phyloP scores from a whole-genome alignment of 805 yeast species.

The Saccharomycopsis oosterbeekiorum region DNA sequence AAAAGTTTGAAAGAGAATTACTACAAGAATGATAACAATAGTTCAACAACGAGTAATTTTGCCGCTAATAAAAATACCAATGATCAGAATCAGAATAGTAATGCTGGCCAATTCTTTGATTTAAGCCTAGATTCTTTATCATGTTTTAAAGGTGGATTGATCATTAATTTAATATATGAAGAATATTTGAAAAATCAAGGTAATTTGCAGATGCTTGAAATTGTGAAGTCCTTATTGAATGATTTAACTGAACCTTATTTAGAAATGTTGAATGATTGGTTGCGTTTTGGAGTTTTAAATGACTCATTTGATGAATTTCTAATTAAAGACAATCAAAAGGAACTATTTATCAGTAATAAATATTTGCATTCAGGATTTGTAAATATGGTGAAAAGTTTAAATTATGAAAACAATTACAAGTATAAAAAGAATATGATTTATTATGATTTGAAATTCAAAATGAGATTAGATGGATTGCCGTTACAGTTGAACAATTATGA shows the following conservation, averaged over 20 bases:
- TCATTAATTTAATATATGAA: constrained; percentile 51
- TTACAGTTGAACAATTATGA: constrained; percentile 46
- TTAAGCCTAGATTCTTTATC: constrained; percentile 27
- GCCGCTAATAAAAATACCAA: not conserved
- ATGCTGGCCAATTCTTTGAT: not conserved
- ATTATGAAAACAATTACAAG: constrained; percentile 2
- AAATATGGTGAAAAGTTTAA: not conserved
- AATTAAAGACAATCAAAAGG: constrained; percentile 35
- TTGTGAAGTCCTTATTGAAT: constrained; percentile 44
- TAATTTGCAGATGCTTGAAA: constrained; percentile 43
- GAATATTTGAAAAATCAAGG: constrained; percentile 54
- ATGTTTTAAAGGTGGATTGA: constrained; percentile 69
- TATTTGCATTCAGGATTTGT: not conserved
- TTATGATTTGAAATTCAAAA: constrained; percentile 67
- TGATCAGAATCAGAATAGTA: not conserved
- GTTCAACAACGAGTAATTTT: not conserved
- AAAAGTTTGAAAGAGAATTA: constrained; percentile 31
- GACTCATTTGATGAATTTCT: constrained; percentile 82
- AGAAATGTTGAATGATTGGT: constrained; percentile 68
- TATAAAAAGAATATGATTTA: constrained; percentile 36
- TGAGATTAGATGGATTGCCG: constrained; percentile 67
- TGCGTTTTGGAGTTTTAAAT: constrained; percentile 56
- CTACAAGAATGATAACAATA: constrained; percentile 7
- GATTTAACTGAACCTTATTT: constrained; percentile 56
- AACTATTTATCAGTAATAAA: not conserved